Base-by-base conservation (phyloP, 1,284 basidiomycete species). In the Rhodotorula sp. region DNA sequence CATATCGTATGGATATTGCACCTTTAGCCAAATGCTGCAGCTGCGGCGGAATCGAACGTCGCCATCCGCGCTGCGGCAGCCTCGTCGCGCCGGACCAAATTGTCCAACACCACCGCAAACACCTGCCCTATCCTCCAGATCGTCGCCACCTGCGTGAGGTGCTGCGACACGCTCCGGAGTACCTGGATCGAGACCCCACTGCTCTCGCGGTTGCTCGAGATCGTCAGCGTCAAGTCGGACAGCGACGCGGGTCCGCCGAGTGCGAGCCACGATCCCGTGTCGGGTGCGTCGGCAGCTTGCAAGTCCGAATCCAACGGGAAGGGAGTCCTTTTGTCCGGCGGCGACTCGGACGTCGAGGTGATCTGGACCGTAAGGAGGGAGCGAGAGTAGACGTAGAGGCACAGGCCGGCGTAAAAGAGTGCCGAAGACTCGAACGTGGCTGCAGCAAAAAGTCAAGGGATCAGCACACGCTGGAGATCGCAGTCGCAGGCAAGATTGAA, bases 391-490 rank as follows among this genome's bases (percentile, higher is more conserved):
- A 55, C 26, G 54, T 55, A 55, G 54, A 55, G 54, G 26, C 54
- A 55, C 15, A 55, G n/a, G n/a, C 54, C 54, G 14, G 54, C 54
- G 26, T 55, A 55, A 26, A 55, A 55, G n/a, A 55, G 26, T 16
- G 54, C 54, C 14, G 54, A 55, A n/a, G 54, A 26, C n/a, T 55
- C 54, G 26, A 55, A 55, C 26, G 54, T 55, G 54, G 54, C 54
- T 55, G 54, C 38, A 8, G 38, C 8, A 26, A 55, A 5, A 7
- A 3, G 14, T 15, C 23, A 10, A n/a, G 23, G 6, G 6, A 16
- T 28, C 28, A 28, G n/a, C 54, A 16, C 26, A 6, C 26, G 14
- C 54, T 43, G 38, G 10, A 43, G 8, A 1, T 12, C 10, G n/a
- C n/a, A 28, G 54, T 1, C 26, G 26, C 54, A 55, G 15, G 54